Conservation (phyloP, 1,139 yeast species). For the Candida tunisiensis region DNA sequence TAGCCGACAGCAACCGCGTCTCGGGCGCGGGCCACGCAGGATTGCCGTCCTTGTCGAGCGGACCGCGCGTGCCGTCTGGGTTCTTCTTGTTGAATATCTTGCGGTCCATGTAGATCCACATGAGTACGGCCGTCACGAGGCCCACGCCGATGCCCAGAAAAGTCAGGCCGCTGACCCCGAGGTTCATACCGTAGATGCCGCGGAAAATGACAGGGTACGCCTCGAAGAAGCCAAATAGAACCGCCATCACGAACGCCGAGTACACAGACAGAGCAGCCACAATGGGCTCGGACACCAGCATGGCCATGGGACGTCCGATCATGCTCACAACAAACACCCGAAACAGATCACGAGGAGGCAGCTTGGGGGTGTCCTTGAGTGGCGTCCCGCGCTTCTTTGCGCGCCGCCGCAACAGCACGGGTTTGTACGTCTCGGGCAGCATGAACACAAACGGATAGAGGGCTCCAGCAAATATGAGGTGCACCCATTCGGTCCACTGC, state of each 20-base stretch:
- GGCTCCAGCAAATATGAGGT: too few relatives aligned
- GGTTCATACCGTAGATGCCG: conserved; percentile 27
- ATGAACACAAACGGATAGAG: too few relatives aligned
- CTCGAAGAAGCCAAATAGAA: conserved; percentile 45
- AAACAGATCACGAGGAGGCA: too few relatives aligned
- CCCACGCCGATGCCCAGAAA: conserved; percentile 36
- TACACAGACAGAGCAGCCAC: conserved; percentile 40
- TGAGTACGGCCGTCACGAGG: conserved; percentile 8
- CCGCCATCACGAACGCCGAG: conserved; percentile 42
- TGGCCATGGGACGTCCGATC: conserved; percentile 42
- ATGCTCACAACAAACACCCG: too few relatives aligned
- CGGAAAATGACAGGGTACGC: conserved; percentile 42
- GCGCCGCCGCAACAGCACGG: too few relatives aligned
- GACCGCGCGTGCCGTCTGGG: too few relatives aligned
- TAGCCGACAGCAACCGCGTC: conserved; percentile 31
- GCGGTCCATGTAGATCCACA: conserved; percentile 7
- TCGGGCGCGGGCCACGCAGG: conserved; percentile 21
- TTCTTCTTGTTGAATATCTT: conserved; percentile 4
- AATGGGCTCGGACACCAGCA: conserved; percentile 40
- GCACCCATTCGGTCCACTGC: too few relatives aligned
- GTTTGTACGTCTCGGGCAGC: too few relatives aligned
- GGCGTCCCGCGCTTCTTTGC: too few relatives aligned
- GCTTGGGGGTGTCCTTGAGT: too few relatives aligned
- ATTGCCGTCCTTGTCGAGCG: conserved; percentile 6
- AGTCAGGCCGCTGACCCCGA: conserved; percentile 26